phyloP scores from a whole-genome alignment of 2,329 filamentous ascomycete genomes.

The Trichoderma hamatum region DNA sequence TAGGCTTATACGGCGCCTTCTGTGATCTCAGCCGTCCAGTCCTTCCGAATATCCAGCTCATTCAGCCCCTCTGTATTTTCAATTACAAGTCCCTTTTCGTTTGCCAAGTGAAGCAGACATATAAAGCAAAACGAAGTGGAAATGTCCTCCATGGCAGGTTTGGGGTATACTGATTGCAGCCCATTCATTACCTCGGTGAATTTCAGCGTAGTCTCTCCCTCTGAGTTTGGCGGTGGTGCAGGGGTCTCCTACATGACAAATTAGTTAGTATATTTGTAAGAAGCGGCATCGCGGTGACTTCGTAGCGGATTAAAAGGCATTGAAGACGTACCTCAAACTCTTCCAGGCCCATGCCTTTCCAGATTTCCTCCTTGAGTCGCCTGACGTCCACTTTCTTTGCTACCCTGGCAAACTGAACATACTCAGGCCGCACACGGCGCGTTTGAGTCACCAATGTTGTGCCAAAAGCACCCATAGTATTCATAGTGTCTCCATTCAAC shows the following conservation, averaged over 20 bases:
- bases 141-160: slow-evolving; percentile 86
- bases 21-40: slow-evolving; percentile 61
- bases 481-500: slow-evolving; percentile 53
- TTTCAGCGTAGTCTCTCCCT: slow-evolving; percentile 63
- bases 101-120: slow-evolving; percentile 84
- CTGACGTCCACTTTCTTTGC: slow-evolving; percentile 74
- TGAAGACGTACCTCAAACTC: slow-evolving; percentile 51
- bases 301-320: neutral
- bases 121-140: slow-evolving; percentile 95
- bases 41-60: slow-evolving; percentile 64
- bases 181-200: slow-evolving; percentile 94
- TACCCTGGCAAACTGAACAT: slow-evolving; percentile 70
- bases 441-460: slow-evolving; percentile 68
- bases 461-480: slow-evolving; percentile 58
- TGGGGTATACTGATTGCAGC: slow-evolving; percentile 82
- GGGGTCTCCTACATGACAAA: slow-evolving; percentile 9
- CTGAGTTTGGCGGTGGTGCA: slow-evolving; percentile 32
- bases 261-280: neutral
- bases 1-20: slow-evolving; percentile 43
- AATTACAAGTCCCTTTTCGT: slow-evolving; percentile 86
- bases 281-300: neutral
- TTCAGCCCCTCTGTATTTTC: slow-evolving; percentile 62
- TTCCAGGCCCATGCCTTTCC: slow-evolving; percentile 67
- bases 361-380: slow-evolving; percentile 69
- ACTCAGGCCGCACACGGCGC: slow-evolving; percentile 65